A percentile compares a stretch with the other conserved stretches of the same genome.
phyloP scores from a whole-genome alignment of 352 stramenopile genomes.

The Phytophthora rubi region DNA sequence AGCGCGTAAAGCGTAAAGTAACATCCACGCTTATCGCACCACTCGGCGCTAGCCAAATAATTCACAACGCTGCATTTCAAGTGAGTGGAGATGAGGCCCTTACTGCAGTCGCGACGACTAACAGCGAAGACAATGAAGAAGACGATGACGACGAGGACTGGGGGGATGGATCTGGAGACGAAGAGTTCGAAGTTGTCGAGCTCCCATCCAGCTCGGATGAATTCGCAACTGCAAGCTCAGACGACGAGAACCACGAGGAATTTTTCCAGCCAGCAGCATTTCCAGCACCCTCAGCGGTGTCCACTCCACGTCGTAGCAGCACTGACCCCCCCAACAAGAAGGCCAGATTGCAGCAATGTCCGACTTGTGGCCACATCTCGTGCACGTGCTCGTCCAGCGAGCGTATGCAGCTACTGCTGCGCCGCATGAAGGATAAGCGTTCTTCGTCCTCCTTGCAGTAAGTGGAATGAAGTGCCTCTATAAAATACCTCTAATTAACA shows the following conservation, averaged over 20 bases:
- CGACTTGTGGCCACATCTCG: slow-evolving; percentile 35
- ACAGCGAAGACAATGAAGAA: slow-evolving; percentile 6
- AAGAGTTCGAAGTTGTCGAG: slow-evolving; percentile 80
- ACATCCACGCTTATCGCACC: slow-evolving; percentile 29
- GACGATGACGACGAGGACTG: slow-evolving; percentile 33
- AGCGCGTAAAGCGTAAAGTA: slow-evolving; percentile 33
- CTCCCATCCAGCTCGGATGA: slow-evolving; percentile 65
- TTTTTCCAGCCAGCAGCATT: background rate
- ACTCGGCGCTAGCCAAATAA: slow-evolving; percentile 9
- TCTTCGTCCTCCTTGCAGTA: slow-evolving; percentile 40
- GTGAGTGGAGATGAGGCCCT: background rate
- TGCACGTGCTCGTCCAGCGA: slow-evolving; percentile 49
- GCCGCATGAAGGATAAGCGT: slow-evolving; percentile 45
- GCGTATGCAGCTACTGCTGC: slow-evolving; percentile 53
- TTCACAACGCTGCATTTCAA: slow-evolving; percentile 7
- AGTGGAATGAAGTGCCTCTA: slow-evolving; percentile 5
- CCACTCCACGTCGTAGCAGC: background rate
- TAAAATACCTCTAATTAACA: slow-evolving; percentile 30
- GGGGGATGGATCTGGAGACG: slow-evolving; percentile 45
- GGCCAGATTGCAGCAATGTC: slow-evolving; percentile 40
- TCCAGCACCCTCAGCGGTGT: background rate
- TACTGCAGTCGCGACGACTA: background rate
- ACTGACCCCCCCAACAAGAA: slow-evolving; percentile 55
- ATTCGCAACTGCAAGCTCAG: slow-evolving; percentile 19
- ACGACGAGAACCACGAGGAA: slow-evolving; percentile 28